Conservation (phyloP, 805 yeast genomes). For the Candida corydali region DNA sequence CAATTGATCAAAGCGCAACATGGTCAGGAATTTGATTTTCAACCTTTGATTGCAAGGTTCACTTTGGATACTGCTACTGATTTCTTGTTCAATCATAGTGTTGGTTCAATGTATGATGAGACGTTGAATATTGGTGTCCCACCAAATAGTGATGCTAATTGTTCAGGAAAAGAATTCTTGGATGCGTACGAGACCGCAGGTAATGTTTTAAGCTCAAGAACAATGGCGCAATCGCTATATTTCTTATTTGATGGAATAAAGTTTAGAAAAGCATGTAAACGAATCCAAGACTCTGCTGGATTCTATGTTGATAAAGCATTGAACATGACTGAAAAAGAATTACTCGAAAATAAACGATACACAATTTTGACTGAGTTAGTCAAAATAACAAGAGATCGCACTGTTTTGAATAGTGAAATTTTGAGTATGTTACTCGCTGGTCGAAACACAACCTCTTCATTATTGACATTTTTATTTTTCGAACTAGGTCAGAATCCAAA, state of each 20-base stretch:
- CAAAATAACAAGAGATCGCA: conserved; percentile 32
- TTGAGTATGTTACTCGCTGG: conserved; percentile 39
- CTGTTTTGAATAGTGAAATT: conserved; percentile 31
- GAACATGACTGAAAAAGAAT: conserved; percentile 19
- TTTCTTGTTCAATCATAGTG: conserved; percentile 38
- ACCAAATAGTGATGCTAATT: conserved; percentile 5
- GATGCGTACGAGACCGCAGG: conserved; percentile 14
- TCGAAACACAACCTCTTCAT: conserved; percentile 41
- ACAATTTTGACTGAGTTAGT: conserved; percentile 34
- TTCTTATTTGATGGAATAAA: conserved; percentile 3
- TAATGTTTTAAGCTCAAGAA: neutral
- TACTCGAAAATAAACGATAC: conserved; percentile 19
- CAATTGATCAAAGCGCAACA: conserved; percentile 21
- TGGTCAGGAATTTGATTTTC: conserved; percentile 32
- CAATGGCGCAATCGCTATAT: conserved; percentile 4
- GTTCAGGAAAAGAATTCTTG: conserved; percentile 23
- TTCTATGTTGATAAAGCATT: conserved; percentile 29
- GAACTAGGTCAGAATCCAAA: conserved; percentile 32
- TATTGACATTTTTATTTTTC: conserved; percentile 28
- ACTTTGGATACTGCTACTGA: conserved; percentile 41
- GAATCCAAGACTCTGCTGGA: conserved; percentile 19
- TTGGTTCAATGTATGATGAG: conserved; percentile 20
- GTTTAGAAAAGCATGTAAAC: conserved; percentile 14
- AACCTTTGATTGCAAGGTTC: conserved; percentile 32
- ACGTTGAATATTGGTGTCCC: neutral